Evolutionary conservation across 1,284 basidiomycete genomes (phyloP).

Genomic region (Ustilago loliicola): DNA sequence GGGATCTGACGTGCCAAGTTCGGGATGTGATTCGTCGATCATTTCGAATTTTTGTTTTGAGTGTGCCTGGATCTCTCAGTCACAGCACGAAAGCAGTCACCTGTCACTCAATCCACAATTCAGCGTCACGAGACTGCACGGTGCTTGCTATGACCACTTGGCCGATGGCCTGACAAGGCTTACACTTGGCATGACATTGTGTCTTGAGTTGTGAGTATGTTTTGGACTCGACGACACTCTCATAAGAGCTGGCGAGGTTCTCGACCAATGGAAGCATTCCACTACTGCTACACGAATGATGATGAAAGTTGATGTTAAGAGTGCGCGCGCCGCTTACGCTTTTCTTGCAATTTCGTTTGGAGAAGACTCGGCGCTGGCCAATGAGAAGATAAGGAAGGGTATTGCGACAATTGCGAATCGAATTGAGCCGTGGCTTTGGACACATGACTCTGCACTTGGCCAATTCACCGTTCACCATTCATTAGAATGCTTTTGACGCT

Average conservation of each 20-base stretch:
- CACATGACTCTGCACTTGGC: slow-evolving; percentile 32
- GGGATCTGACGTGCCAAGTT: slow-evolving; percentile 24
- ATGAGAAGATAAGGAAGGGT: slow-evolving; percentile 8
- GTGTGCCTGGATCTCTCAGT: slow-evolving; percentile 10
- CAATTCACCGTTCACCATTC: background rate
- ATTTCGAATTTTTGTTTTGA: slow-evolving; percentile 28
- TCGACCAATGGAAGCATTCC: background rate
- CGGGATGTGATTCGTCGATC: slow-evolving; percentile 44
- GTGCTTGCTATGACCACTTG: background rate
- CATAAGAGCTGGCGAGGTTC: background rate
- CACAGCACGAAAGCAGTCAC: background rate
- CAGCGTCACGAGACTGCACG: background rate
- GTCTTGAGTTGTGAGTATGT: background rate
- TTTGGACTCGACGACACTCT: background rate
- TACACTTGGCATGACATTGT: background rate
- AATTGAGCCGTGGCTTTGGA: slow-evolving; percentile 14
- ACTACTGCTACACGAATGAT: background rate
- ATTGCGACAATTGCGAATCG: background rate
- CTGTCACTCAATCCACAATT: background rate
- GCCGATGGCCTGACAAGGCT: background rate
- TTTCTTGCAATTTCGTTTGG: slow-evolving; percentile 1
- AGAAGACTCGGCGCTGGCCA: background rate
- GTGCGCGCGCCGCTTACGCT: background rate
- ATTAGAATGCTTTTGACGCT: background rate
- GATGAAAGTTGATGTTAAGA: background rate